Evolutionary conservation across 768 basidiomycete species (phyloP).

Genomic region (Lactarius psammicola): DNA sequence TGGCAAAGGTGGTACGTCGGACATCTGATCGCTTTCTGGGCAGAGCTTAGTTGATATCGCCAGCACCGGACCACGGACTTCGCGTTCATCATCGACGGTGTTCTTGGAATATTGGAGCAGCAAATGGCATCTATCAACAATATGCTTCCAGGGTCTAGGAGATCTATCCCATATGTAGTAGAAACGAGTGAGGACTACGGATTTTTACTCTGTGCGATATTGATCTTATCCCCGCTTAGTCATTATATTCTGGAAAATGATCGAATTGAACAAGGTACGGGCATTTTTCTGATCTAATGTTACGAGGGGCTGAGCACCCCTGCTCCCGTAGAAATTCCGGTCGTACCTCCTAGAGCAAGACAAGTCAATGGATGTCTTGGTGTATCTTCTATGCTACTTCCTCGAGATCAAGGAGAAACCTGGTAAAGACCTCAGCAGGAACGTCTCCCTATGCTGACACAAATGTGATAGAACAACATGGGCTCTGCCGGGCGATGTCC

Average conservation of each 20-base stretch:
- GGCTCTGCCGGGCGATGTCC: conserved; percentile 82
- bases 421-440: conserved; percentile 47
- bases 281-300: neutral
- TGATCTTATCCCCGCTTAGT: conserved; percentile 42
- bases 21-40: neutral
- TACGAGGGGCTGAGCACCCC: conserved; percentile 2
- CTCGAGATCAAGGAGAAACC: conserved; percentile 94
- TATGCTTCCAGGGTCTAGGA: conserved; percentile 81
- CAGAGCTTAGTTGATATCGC: conserved; percentile 2
- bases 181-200: conserved; percentile 62
- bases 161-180: conserved; percentile 74
- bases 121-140: conserved; percentile 73
- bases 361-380: conserved; percentile 71
- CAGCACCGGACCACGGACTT: conserved; percentile 92
- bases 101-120: conserved; percentile 65
- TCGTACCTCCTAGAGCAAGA: conserved; percentile 78
- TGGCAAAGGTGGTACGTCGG: conserved; percentile 57
- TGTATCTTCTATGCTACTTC: conserved; percentile 74
- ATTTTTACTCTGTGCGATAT: conserved; percentile 1
- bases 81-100: conserved; percentile 74
- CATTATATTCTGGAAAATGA: conserved; percentile 83
- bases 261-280: conserved; percentile 86
- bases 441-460: conserved; percentile 13
- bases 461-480: conserved; percentile 71
- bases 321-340: conserved; percentile 75